These are phyloP conservation scores for Neolentinus lepideus DNA, from an alignment of 1,284 basidiomycete species.

Conservation along the genomic window DNA sequence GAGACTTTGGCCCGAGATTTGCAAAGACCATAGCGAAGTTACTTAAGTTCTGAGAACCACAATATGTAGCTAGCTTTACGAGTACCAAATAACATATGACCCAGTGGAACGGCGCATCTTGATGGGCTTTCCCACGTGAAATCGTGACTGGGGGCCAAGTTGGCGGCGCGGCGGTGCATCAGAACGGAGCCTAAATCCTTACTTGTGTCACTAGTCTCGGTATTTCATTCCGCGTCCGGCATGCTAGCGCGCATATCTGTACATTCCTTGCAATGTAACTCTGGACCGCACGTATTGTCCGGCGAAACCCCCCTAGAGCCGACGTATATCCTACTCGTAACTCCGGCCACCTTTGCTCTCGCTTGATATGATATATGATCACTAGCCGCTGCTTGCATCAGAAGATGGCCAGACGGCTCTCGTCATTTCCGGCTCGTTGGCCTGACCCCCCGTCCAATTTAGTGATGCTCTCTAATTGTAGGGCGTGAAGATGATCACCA, in stretches of 20 bases:
- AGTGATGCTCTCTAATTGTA: background rate
- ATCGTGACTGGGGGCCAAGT: too few relatives aligned
- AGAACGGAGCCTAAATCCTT: too few relatives aligned
- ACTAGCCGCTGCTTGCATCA: background rate
- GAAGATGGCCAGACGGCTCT: background rate
- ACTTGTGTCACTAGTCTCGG: too few relatives aligned
- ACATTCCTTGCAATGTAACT: background rate
- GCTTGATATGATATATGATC: background rate
- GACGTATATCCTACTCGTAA: background rate
- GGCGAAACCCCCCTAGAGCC: background rate
- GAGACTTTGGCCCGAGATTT: too few relatives aligned
- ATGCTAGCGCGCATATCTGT: background rate
- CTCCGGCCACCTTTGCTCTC: too few relatives aligned
- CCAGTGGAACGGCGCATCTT: too few relatives aligned
- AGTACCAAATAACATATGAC: too few relatives aligned
- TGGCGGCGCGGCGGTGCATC: too few relatives aligned
- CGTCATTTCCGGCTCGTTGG: background rate
- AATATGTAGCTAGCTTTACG: too few relatives aligned
- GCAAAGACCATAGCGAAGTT: too few relatives aligned
- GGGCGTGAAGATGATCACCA: background rate
- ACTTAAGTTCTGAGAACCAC: too few relatives aligned
- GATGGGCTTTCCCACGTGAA: too few relatives aligned
- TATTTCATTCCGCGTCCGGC: background rate
- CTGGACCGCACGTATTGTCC: background rate
- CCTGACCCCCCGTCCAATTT: background rate